A percentile compares a stretch with the other conserved stretches of the same genome.
These are phyloP conservation scores for Rhodotorula babjevae DNA, from an alignment of 768 basidiomycete genomes.

Conservation along the genomic window DNA sequence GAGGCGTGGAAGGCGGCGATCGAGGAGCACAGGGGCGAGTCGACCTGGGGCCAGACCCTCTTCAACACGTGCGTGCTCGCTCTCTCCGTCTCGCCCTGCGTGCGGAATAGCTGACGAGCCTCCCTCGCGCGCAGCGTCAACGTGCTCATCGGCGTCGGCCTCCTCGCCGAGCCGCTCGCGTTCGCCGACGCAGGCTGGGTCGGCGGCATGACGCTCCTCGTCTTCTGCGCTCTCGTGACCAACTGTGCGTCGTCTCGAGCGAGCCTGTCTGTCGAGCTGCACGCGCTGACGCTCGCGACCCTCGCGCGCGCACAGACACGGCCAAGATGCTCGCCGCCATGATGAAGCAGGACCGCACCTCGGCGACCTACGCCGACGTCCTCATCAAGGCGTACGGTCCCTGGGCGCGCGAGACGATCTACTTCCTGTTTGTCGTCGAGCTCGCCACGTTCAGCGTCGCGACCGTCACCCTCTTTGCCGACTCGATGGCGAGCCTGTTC, in stretches of 20 bases:
- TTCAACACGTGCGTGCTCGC: slow-evolving; percentile 40
- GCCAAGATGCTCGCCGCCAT: slow-evolving; percentile 79
- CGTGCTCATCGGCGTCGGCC: slow-evolving; percentile 41
- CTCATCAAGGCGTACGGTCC: slow-evolving; percentile 82
- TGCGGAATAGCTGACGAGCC: too few relatives aligned
- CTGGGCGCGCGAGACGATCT: slow-evolving; percentile 61
- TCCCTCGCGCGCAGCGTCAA: slow-evolving; percentile 24
- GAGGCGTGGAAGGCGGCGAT: slow-evolving; percentile 31
- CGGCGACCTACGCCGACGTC: slow-evolving; percentile 84
- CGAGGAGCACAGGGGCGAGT: slow-evolving; percentile 36
- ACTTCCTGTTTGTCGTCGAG: slow-evolving; percentile 50
- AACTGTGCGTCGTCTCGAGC: slow-evolving; percentile 72
- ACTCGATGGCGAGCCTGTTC: slow-evolving; percentile 69
- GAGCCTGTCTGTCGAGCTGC: neutral
- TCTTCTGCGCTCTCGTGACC: slow-evolving; percentile 71
- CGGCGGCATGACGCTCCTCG: slow-evolving; percentile 65
- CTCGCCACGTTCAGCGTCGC: slow-evolving; percentile 58
- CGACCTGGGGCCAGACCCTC: slow-evolving; percentile 41
- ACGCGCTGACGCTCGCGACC: fast-evolving
- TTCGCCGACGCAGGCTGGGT: slow-evolving; percentile 90
- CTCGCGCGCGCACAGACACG: slow-evolving; percentile 49
- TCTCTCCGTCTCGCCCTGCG: neutral
- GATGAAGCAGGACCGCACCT: slow-evolving; percentile 62
- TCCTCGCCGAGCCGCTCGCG: slow-evolving; percentile 54
- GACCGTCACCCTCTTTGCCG: slow-evolving; percentile 82